These are phyloP conservation scores for Rhizophagus sp. DNA, from an alignment of 192 early-diverging fungal species.

Conservation along the genomic window DNA sequence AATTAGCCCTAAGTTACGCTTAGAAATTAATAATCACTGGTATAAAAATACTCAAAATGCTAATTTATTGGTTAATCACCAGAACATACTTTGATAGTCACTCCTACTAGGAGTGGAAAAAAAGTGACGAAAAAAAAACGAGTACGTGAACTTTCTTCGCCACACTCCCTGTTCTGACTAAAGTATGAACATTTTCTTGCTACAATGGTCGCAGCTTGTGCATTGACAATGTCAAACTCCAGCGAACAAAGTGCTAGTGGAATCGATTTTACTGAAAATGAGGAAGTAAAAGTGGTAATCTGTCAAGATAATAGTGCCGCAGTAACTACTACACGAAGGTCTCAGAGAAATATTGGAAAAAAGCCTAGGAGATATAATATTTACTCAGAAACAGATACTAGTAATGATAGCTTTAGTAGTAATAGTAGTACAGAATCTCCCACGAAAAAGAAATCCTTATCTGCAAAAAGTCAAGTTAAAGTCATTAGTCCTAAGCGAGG, in stretches of 20 bases:
- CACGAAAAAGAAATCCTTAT: neutral
- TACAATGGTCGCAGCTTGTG: neutral
- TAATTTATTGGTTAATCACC: no score
- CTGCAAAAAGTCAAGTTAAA: neutral
- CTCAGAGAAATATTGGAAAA: neutral
- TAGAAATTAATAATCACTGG: no score
- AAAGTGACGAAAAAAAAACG: neutral
- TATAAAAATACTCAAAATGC: no score
- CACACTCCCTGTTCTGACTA: neutral
- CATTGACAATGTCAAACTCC: neutral
- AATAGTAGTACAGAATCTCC: neutral
- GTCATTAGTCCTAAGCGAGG: slow-evolving; percentile 24
- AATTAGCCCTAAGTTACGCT: no score
- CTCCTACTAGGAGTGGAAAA: no score
- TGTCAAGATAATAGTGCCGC: neutral
- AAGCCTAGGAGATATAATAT: neutral
- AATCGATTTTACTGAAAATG: slow-evolving; percentile 3
- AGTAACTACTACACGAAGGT: slow-evolving; percentile 7
- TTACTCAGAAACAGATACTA: neutral
- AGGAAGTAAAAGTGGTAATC: neutral
- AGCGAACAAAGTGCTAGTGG: neutral
- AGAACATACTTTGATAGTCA: no score
- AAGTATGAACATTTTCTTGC: neutral
- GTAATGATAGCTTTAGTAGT: neutral
- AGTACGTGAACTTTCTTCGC: neutral